Evolutionary conservation across 768 basidiomycete genomes (phyloP).

Genomic region (Lepiota venenata): DNA sequence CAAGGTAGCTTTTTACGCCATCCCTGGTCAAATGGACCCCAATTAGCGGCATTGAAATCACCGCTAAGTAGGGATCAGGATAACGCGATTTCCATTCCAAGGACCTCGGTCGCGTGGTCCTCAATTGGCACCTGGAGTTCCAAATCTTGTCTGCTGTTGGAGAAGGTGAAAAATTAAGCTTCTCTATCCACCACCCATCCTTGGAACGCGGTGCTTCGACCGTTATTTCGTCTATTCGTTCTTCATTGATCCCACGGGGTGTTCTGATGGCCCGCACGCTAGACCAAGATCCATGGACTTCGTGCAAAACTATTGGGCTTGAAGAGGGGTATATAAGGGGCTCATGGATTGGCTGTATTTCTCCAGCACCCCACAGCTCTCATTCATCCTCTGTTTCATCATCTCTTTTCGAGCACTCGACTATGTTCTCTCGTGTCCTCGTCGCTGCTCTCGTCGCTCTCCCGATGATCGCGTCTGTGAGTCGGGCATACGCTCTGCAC

Average conservation of each 20-base stretch:
- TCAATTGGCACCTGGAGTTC: neutral
- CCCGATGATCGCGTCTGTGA: constrained; percentile 4
- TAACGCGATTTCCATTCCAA: neutral
- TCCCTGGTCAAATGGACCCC: neutral
- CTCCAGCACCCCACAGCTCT: neutral
- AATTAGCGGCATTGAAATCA: neutral
- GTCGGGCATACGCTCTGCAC: neutral
- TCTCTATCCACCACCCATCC: neutral
- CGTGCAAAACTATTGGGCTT: neutral
- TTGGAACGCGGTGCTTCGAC: neutral
- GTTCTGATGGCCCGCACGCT: neutral
- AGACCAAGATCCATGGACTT: constrained; percentile 2
- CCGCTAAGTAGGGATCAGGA: neutral
- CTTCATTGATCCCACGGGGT: neutral
- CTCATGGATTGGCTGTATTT: neutral
- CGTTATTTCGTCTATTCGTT: neutral
- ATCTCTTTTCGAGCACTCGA: neutral
- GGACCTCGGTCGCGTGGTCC: constrained; percentile 7
- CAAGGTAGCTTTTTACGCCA: neutral
- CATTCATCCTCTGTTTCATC: neutral
- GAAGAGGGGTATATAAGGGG: constrained; percentile 7
- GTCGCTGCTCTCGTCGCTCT: constrained; percentile 8
- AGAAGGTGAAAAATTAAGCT: neutral
- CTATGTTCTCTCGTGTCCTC: constrained; percentile 16
- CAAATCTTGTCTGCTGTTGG: constrained; percentile 7